Evolutionary conservation across 129 eudicot genomes (phyloP), one percentile per base, ranked within the genome.

Genomic region (Sambucus nigra): DNA sequence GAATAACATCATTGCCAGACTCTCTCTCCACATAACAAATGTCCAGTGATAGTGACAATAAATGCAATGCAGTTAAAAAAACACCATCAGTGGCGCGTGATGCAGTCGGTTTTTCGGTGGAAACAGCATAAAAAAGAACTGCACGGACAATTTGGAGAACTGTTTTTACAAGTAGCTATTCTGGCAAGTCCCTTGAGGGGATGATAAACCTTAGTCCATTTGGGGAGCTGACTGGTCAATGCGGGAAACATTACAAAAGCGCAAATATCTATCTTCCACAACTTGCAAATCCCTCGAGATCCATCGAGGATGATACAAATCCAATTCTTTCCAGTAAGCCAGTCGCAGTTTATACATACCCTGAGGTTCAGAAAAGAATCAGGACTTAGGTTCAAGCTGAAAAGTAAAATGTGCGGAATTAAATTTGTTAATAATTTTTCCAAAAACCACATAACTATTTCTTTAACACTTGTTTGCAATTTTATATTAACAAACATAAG

Each of bases 291-390:
- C 99, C 70, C 91, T 82, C 15, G 89, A 74, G 66, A 68, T 86
- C 94, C 94, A 86, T 21, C 99, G 94, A 47, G 96, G 99, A 67
- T 92, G 96, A 69, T 92, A 92, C 47, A 92, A 71, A 63, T 92
- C 99, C 32, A 92, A 68, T 61, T 92, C 96, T 65, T 86, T 92
- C 96, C 95, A 92, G 71, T 67, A 82, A 18, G 63, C 74, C 49
- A 66, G 42, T 25, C 94, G 83, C 55, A 92, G 70, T 57, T 79
- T 82, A 66, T 92, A 92, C 88, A 77, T 92, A 25, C 99, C 99
- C 99, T 92, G 72, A 10, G 32, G 65, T 39, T 54, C 41, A 70
- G 16, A 58, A 29, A 48, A 56, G 18, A n/a, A 25, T 53, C 21
- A 33, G 38, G 19, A 46, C 11, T 22, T n/a, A n/a, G n/a, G n/a